Conservation (phyloP, 1,284 basidiomycete genomes). For the Porodaedalea pini region DNA sequence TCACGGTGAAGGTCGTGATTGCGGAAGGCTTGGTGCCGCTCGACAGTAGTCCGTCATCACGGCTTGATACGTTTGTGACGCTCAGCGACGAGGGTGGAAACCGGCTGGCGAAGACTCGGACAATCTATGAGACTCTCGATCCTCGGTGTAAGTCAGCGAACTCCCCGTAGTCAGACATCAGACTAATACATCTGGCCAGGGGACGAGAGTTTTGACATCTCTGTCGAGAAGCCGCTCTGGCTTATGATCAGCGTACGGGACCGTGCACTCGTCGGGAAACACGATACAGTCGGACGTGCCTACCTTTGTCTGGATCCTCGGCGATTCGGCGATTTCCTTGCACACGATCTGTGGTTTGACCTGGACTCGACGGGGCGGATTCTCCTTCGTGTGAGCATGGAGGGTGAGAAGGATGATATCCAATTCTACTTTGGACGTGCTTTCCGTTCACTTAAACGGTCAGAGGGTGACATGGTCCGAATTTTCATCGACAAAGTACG, state of each 20-base stretch:
- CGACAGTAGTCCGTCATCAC: conserved; percentile 68
- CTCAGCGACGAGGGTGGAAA: conserved; percentile 90
- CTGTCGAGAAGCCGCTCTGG: conserved; percentile 88
- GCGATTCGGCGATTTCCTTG: conserved; percentile 84
- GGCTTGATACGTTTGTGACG: conserved; percentile 89
- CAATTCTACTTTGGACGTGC: conserved; percentile 97
- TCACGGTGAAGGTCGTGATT: conserved; percentile 90
- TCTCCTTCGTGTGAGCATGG: conserved; percentile 91
- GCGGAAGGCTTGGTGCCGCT: conserved; percentile 79
- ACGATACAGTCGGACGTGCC: conserved; percentile 87
- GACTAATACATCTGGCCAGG: conserved; percentile 40
- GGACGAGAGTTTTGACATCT: conserved; percentile 97
- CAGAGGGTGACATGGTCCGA: conserved; percentile 94
- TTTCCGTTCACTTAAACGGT: conserved; percentile 91
- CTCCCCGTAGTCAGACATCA: conserved; percentile 1
- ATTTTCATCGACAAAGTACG: conserved; percentile 95
- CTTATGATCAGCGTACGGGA: conserved; percentile 94
- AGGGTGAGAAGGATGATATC: conserved; percentile 97
- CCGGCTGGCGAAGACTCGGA: conserved; percentile 91
- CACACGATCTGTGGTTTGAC: conserved; percentile 91
- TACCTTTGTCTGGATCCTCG: conserved; percentile 91
- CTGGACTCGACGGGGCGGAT: conserved; percentile 87
- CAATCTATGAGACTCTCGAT: conserved; percentile 87
- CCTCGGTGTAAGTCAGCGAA: conserved; percentile 74
- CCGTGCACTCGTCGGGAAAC: conserved; percentile 83